Evolutionary conservation across 2,329 filamentous ascomycete species (phyloP), one percentile per base, ranked within the genome.

Genomic region (Monilinia vaccinii-corymbosi): DNA sequence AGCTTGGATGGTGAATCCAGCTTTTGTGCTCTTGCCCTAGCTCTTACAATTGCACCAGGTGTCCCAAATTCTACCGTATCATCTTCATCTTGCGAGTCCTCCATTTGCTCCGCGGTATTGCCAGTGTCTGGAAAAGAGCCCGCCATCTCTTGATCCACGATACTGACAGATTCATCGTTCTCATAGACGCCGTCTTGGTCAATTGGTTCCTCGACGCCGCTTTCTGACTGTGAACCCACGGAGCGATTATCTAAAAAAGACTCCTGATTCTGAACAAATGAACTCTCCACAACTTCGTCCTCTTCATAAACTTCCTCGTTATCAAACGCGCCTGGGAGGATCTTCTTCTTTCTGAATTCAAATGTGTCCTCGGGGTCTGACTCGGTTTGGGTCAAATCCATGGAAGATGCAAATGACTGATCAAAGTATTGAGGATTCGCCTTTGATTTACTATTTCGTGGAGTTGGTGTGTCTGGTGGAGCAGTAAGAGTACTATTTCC

Each of bases 211-310:
- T 79, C 75, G 66, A 78, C 76, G 64, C 70, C 75, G 72, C 79
- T 78, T 66, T 77, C 77, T 75, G 81, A 84, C 77, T 81, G 79
- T 75, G 86, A 88, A 88, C 87, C 88, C 85, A 86, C 87, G 85
- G 88, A 92, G 86, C 88, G 86, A 79, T 86, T 82, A 83, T 86
- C 89, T 89, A 92, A 92, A 93, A 94, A 93, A 92, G 89, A 89
- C 82, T 84, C 79, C 68, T 75, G 73, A 56, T 75, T 72, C 69
- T 74, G 64, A 73, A 75, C 62, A 71, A 63, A 61, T 60, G 65
- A 59, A 42, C 64, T 71, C 63, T 80, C 74, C 68, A 78, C 76
- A 60, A 75, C 74, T 31, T 84, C 81, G 58, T 85, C 81, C 60
- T 75, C 74, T 25, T 84, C 81, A 59, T 80, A 79, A 48, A 78